Percentiles rank a stretch among this genome's conserved stretches.
phyloP scores from a whole-genome alignment of 768 basidiomycete species.

The Tulasnella sp. region DNA sequence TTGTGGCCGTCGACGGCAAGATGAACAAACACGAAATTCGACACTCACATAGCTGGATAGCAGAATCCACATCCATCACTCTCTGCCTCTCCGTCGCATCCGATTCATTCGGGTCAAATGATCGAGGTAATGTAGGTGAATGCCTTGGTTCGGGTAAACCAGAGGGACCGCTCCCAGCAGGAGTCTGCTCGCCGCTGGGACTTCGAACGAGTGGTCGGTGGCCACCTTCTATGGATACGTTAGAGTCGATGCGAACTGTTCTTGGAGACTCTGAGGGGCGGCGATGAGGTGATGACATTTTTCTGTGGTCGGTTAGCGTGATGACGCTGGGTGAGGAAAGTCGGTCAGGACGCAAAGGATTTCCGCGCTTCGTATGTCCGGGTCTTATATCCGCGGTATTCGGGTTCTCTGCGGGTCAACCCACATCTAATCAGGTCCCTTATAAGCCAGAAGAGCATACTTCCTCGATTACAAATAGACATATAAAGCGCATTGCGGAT shows the following conservation, averaged over 20 bases:
- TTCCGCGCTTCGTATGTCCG: neutral
- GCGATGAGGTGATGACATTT: conserved; percentile 15
- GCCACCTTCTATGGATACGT: neutral
- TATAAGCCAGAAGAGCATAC: neutral
- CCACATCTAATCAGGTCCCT: neutral
- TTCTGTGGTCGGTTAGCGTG: neutral
- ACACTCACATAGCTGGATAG: conserved; percentile 50
- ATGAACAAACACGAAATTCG: neutral
- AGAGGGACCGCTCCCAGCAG: neutral
- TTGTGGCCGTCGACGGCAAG: too few species aligned
- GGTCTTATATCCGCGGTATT: neutral
- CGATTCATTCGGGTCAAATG: conserved; percentile 26
- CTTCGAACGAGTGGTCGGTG: conserved; percentile 15
- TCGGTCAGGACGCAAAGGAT: conserved; percentile 1
- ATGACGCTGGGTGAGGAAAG: conserved; percentile 1
- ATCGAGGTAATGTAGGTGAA: conserved; percentile 7
- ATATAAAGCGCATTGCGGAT: too few species aligned
- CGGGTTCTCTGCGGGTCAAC: neutral
- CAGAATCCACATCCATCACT: conserved; percentile 78
- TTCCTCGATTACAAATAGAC: neutral
- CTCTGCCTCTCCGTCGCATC: conserved; percentile 79
- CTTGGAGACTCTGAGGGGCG: neutral
- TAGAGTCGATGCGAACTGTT: conserved; percentile 16
- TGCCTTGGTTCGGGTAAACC: conserved; percentile 3
- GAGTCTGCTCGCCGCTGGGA: neutral